Conservation (phyloP, 2,329 filamentous ascomycete species). For the Alternaria rosae region DNA sequence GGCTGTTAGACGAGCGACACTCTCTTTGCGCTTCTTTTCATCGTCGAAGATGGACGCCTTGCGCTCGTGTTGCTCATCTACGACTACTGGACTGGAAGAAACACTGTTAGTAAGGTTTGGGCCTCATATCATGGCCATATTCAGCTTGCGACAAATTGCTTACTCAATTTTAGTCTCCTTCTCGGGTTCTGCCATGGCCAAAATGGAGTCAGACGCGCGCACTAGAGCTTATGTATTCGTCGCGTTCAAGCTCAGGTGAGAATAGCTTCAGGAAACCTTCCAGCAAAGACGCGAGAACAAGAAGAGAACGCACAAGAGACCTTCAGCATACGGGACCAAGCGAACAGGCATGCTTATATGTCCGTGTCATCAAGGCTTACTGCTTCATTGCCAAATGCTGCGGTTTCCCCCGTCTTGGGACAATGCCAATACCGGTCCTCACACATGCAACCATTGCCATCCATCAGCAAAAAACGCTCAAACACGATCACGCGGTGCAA, state of each 20-base stretch:
- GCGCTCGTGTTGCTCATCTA: slow-evolving; percentile 25
- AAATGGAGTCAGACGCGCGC: background rate
- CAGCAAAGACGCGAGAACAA: background rate
- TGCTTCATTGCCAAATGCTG: background rate
- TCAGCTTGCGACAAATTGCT: background rate
- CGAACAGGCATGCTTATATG: background rate
- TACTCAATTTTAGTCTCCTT: slow-evolving; percentile 29
- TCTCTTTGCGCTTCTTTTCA: slow-evolving; percentile 33
- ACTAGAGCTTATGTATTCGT: background rate
- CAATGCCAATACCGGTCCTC: background rate
- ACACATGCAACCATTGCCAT: background rate
- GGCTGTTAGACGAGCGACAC: slow-evolving; percentile 34
- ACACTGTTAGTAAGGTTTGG: slow-evolving; percentile 4
- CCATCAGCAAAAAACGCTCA: background rate
- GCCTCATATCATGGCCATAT: too few relatives aligned
- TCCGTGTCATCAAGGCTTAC: background rate
- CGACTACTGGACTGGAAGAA: slow-evolving; percentile 19
- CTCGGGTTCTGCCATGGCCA: slow-evolving; percentile 20
- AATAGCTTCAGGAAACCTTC: background rate
- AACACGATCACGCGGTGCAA: slow-evolving; percentile 4
- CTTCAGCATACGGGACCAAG: background rate
- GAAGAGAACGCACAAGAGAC: background rate
- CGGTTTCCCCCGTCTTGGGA: background rate
- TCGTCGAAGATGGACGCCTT: slow-evolving; percentile 33
- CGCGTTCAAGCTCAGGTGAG: background rate